A percentile compares a stretch with the other conserved stretches of the same genome.
These are phyloP conservation scores for Vanderwaltozyma tropicalis DNA, from an alignment of 805 yeast species.

Conservation along the genomic window DNA sequence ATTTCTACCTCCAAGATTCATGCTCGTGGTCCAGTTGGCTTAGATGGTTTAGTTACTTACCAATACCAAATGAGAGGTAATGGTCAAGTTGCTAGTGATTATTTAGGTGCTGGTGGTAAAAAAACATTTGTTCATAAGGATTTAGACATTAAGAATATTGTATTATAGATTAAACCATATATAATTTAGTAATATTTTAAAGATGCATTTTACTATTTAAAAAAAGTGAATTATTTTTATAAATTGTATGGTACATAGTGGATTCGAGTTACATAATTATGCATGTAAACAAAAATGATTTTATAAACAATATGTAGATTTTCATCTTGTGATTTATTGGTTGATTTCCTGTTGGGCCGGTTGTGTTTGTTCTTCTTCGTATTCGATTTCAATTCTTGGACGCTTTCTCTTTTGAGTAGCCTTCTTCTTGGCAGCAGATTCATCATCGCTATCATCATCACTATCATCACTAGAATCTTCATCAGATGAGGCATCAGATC, in stretches of 20 bases:
- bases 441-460: slow-evolving; percentile 32
- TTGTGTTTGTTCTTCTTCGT: slow-evolving; percentile 49
- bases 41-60: slow-evolving; percentile 92
- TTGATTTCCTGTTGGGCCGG: slow-evolving; percentile 24
- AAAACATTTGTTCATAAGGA: slow-evolving; percentile 68
- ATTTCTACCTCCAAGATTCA: slow-evolving; percentile 94
- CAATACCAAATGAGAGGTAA: slow-evolving; percentile 87
- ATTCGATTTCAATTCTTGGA: slow-evolving; percentile 72
- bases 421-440: slow-evolving; percentile 30
- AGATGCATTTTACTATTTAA: no score
- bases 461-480: no score
- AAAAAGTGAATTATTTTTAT: no score
- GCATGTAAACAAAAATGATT: not conserved
- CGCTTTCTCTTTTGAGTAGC: slow-evolving; percentile 39
- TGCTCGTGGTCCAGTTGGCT: slow-evolving; percentile 97
- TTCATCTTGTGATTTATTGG: slow-evolving; percentile 5
- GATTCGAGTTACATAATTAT: not conserved
- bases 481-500: slow-evolving; percentile 32
- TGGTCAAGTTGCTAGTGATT: slow-evolving; percentile 90
- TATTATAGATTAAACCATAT: slow-evolving; percentile 11
- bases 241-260: not conserved
- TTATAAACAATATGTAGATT: not conserved
- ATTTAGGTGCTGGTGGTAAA: slow-evolving; percentile 85
- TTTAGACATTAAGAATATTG: slow-evolving; percentile 31
- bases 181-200: no score